These are phyloP conservation scores for Kodamaea plutei DNA, from an alignment of 1,139 yeast genomes.

Conservation along the genomic window DNA sequence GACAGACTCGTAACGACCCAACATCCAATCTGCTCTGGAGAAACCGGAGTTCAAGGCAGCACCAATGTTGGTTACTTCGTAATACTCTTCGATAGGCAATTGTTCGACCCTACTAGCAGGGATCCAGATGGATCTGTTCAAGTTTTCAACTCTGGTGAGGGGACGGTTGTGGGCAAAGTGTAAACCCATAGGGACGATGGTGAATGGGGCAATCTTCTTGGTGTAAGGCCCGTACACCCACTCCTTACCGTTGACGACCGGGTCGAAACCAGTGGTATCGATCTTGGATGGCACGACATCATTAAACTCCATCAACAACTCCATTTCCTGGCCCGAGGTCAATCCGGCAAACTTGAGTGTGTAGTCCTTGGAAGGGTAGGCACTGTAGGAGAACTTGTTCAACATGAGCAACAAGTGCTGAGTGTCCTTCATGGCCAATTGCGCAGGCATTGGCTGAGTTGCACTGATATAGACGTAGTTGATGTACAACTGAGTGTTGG, in stretches of 20 bases:
- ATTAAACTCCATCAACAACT: constrained; percentile 20
- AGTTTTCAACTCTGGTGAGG: constrained; percentile 51
- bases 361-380: constrained; percentile 58
- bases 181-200: constrained; percentile 48
- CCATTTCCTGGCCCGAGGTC: constrained; percentile 45
- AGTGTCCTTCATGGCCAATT: constrained; percentile 53
- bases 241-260: constrained; percentile 34
- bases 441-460: constrained; percentile 60
- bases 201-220: constrained; percentile 40
- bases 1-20: constrained; percentile 41
- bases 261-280: constrained; percentile 24
- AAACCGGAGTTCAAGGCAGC: constrained; percentile 68
- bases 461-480: constrained; percentile 49
- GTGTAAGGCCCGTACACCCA: constrained; percentile 58
- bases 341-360: constrained; percentile 49
- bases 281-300: constrained; percentile 9
- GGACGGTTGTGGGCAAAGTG: constrained; percentile 68
- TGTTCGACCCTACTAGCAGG: constrained; percentile 40
- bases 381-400: constrained; percentile 55
- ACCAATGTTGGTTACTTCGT: constrained; percentile 73
- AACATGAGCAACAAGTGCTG: constrained; percentile 60
- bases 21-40: constrained; percentile 74
- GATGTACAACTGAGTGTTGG: constrained; percentile 47
- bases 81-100: constrained; percentile 71
- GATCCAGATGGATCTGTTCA: constrained; percentile 75